A percentile compares a stretch with the other conserved stretches of the same genome.
phyloP scores from a whole-genome alignment of 768 basidiomycete species.

The Sarcomyxa edulis region DNA sequence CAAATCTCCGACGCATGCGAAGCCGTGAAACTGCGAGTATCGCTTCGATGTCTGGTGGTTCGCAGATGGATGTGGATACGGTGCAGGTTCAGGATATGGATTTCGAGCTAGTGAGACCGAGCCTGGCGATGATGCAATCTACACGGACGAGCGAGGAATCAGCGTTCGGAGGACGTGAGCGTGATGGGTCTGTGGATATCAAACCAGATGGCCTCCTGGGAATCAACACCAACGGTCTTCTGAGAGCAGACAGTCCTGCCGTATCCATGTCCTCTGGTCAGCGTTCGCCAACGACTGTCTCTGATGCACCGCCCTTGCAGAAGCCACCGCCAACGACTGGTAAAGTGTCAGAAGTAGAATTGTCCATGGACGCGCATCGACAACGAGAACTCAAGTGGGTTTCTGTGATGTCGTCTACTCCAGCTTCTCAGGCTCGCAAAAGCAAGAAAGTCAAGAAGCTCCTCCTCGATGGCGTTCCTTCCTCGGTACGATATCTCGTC shows the following conservation, averaged over 20 bases:
- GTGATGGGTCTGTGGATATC: constrained; percentile 28
- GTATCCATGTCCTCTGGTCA: constrained; percentile 28
- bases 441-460: constrained; percentile 76
- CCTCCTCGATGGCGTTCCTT: constrained; percentile 73
- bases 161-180: constrained; percentile 26
- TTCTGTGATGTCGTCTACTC: constrained; percentile 46
- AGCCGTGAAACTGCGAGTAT: constrained; percentile 28
- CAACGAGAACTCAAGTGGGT: constrained; percentile 79
- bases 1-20: constrained; percentile 51
- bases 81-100: constrained; percentile 79
- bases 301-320: no score
- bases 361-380: constrained; percentile 60
- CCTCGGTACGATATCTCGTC: constrained; percentile 77
- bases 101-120: constrained; percentile 71
- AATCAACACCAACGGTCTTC: constrained; percentile 11
- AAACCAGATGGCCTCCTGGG: constrained; percentile 13
- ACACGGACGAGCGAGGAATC: constrained; percentile 55
- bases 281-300: constrained; percentile 19
- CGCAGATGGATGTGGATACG: constrained; percentile 41
- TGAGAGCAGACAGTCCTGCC: constrained; percentile 38
- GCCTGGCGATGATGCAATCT: constrained; percentile 33
- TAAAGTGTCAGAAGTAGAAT: constrained; percentile 23
- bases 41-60: constrained; percentile 13
- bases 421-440: constrained; percentile 63
- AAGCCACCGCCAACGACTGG: constrained; percentile 7